A percentile compares a stretch with the other conserved stretches of the same genome.
Conservation (phyloP, 2,329 filamentous ascomycete genomes). For the Stachybotrys chartarum region DNA sequence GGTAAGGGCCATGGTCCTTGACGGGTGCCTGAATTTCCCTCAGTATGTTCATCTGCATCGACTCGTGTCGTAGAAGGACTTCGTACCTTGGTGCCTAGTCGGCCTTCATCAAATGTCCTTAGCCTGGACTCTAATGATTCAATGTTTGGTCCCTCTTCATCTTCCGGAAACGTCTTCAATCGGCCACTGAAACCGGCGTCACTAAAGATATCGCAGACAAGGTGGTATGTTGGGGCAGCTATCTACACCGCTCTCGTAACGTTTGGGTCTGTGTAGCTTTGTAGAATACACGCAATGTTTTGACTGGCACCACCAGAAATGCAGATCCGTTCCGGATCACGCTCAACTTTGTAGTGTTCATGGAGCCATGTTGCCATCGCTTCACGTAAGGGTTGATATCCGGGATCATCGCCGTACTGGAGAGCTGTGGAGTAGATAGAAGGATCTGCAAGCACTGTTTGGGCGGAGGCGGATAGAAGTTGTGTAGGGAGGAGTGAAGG, state of each 20-base stretch:
- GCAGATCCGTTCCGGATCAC: conserved; percentile 27
- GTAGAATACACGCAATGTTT: conserved; percentile 55
- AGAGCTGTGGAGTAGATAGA: not conserved
- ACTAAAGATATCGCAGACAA: conserved; percentile 58
- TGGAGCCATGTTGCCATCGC: not conserved
- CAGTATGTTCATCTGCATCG: too few species aligned
- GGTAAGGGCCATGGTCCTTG: conserved; percentile 30
- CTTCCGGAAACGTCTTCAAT: conserved; percentile 54
- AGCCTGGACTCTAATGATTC: not conserved
- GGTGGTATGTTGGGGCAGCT: conserved; percentile 58
- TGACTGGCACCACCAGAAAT: conserved; percentile 62
- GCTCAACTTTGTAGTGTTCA: conserved; percentile 38
- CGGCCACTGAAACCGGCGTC: conserved; percentile 54
- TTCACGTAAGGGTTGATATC: not conserved
- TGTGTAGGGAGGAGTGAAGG: too few species aligned
- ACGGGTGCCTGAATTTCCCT: not conserved
- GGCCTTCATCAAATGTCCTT: not conserved
- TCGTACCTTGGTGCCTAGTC: too few species aligned
- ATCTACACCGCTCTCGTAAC: conserved; percentile 60
- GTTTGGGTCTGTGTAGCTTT: conserved; percentile 56
- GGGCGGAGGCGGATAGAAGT: too few species aligned
- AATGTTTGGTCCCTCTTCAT: conserved; percentile 17
- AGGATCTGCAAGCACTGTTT: too few species aligned
- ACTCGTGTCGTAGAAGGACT: too few species aligned
- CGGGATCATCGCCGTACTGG: not conserved